These are phyloP conservation scores for Macrolepiota dolichaula DNA, from an alignment of 768 basidiomycete genomes.

Conservation along the genomic window DNA sequence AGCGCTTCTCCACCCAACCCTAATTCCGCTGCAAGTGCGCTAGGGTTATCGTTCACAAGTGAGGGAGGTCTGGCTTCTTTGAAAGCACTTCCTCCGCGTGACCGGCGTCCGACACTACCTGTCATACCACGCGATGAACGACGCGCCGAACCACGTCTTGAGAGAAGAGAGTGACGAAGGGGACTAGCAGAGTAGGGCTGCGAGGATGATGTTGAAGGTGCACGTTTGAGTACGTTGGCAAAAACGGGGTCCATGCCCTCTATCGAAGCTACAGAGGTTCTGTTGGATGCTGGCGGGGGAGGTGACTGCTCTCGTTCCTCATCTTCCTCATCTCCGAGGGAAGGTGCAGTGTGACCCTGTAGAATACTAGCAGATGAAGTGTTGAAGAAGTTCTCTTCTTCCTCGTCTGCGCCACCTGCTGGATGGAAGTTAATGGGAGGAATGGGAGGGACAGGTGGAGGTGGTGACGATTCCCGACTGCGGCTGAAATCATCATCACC, in stretches of 20 bases:
- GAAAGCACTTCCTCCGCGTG: conserved; percentile 65
- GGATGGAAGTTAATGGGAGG: conserved; percentile 34
- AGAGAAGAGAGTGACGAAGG: conserved; percentile 55
- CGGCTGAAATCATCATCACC: conserved; percentile 22
- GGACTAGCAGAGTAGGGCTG: conserved; percentile 47
- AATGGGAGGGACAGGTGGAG: conserved; percentile 37
- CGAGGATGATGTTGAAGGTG: conserved; percentile 41
- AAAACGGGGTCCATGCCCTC: conserved; percentile 89
- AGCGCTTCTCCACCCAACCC: conserved; percentile 17
- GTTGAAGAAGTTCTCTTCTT: conserved; percentile 27
- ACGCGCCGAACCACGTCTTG: conserved; percentile 33
- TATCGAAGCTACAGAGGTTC: conserved; percentile 68
- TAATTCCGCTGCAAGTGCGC: conserved; percentile 68
- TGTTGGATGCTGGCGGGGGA: conserved; percentile 45
- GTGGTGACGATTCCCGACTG: conserved; percentile 29
- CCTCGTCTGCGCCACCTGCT: conserved; percentile 29
- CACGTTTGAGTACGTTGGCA: conserved; percentile 70
- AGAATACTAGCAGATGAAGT: conserved; percentile 25
- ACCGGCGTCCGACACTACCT: conserved; percentile 47
- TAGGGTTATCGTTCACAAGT: conserved; percentile 64
- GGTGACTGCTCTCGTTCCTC: conserved; percentile 27
- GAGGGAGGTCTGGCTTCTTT: conserved; percentile 70
- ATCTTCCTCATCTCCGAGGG: conserved; percentile 22
- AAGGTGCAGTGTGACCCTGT: not conserved
- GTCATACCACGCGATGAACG: conserved; percentile 20